phyloP scores from a whole-genome alignment of 2,329 filamentous ascomycete genomes.

The Kalmusia sp. region DNA sequence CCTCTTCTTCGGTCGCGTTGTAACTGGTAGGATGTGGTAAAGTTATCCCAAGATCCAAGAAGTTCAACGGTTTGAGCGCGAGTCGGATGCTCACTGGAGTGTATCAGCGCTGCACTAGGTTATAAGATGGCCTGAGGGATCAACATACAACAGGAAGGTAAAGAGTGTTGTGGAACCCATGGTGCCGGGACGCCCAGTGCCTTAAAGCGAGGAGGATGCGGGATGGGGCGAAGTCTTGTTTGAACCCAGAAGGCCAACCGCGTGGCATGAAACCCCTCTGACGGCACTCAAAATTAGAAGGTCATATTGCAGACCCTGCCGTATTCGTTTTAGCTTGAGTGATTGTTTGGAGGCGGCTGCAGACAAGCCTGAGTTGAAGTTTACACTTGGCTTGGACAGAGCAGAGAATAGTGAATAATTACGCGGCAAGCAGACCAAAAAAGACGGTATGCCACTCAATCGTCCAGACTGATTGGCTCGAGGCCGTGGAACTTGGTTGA shows the following conservation, averaged over 20 bases:
- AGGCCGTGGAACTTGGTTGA: not conserved
- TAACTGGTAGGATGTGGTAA: slow-evolving; percentile 79
- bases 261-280: slow-evolving; percentile 19
- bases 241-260: slow-evolving; percentile 26
- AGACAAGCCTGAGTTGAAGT: slow-evolving; percentile 21
- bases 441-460: not conserved
- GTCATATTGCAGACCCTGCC: slow-evolving; percentile 30
- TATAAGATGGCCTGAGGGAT: slow-evolving; percentile 23
- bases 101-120: slow-evolving; percentile 26
- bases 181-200: slow-evolving; percentile 33
- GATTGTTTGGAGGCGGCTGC: slow-evolving; percentile 29
- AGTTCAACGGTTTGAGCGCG: slow-evolving; percentile 75
- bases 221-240: slow-evolving; percentile 33
- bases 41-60: slow-evolving; percentile 96
- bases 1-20: slow-evolving; percentile 79
- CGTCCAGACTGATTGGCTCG: not conserved
- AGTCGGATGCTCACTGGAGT: slow-evolving; percentile 41
- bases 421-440: not conserved
- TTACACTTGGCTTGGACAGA: slow-evolving; percentile 16
- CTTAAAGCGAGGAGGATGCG: slow-evolving; percentile 34
- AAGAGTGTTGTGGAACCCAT: slow-evolving; percentile 66
- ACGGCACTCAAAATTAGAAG: slow-evolving; percentile 39
- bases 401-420: not conserved
- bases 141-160: slow-evolving; percentile 61
- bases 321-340: slow-evolving; percentile 30